Evolutionary conservation across 2,329 filamentous ascomycete genomes (phyloP).

Genomic region (Paecilomyces formosus): DNA sequence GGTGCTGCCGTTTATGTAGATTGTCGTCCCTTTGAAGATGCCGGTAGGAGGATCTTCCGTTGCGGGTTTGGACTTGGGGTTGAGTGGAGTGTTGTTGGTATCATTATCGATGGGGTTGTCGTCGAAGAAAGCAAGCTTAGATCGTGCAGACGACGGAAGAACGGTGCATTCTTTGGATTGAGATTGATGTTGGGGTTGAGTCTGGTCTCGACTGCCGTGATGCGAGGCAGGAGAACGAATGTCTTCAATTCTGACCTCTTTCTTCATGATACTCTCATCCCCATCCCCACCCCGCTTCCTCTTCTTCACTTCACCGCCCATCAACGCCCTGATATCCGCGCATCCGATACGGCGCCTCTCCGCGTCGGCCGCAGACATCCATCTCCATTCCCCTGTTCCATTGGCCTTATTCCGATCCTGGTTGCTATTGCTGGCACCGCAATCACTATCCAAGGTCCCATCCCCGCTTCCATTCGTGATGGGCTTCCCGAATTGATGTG

Average conservation of each 20-base stretch:
- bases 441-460: conserved; percentile 42
- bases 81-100: neutral
- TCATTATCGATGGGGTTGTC: neutral
- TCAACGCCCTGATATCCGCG: conserved; percentile 40
- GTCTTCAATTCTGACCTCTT: conserved; percentile 4
- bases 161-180: neutral
- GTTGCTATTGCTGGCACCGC: no score
- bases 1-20: conserved; percentile 87
- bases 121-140: neutral
- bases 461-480: conserved; percentile 57
- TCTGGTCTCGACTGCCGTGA: conserved; percentile 3
- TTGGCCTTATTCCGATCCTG: conserved; percentile 29
- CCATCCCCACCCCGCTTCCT: conserved; percentile 25
- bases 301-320: conserved; percentile 37
- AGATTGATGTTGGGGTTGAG: neutral
- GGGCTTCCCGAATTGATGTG: conserved; percentile 61
- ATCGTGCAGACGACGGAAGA: neutral
- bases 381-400: conserved; percentile 45
- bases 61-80: neutral
- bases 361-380: conserved; percentile 26
- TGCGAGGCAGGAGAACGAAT: neutral
- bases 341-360: conserved; percentile 16
- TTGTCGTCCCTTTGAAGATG: conserved; percentile 65
- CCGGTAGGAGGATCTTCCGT: conserved; percentile 13
- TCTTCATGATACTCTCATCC: conserved; percentile 7